Evolutionary conservation across 495 filamentous ascomycete genomes (phyloP), one percentile per base, ranked within the genome.

Genomic region (Xanthoparmelia taractica): DNA sequence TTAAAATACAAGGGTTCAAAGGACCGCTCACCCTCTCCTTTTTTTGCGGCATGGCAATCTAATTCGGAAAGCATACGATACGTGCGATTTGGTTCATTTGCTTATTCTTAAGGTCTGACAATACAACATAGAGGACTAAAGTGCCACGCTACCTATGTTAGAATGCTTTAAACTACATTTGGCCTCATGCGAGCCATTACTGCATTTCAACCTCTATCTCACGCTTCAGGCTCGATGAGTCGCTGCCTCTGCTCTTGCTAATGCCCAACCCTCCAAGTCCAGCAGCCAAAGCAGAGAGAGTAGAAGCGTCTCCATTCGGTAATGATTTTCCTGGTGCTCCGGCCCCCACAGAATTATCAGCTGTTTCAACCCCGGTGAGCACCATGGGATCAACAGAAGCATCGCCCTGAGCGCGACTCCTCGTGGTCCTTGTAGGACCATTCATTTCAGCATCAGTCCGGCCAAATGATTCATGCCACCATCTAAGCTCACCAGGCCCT

Each of bases 381-480:
- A 83, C 75, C 0, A 76, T 73, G 4, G 70, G 58, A 41, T 70
- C 59, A 29, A 48, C 50, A 4, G 17, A 8, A 20, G 40, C 25
- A 54, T 40, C 59, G 10, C 25, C 20, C 25, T 60, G 50, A 56
- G 31, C 18, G 25, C 36, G 34, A 20, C 11, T 33, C 33, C 41
- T 56, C 15, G n/a, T 56, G 23, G 20, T 57, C 59, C 40, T 12
- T 4, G 71, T 25, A 23, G 80, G 78, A 2, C 85, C 85, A 72
- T 99, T 99, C 95, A 99, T 99, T 69, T 99, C 95, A 11, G 82
- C 81, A 70, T 95, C 90, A 27, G 84, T 83, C 38, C 92, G 82
- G 58, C 89, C 88, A 76, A 96, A 99, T 0, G 87, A 75, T 66
- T 96, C 91, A 61, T 82, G 79, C 95, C 95, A 99, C 95, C 95